Conservation (phyloP, 768 basidiomycete genomes). For the Crepidotus variabilis region DNA sequence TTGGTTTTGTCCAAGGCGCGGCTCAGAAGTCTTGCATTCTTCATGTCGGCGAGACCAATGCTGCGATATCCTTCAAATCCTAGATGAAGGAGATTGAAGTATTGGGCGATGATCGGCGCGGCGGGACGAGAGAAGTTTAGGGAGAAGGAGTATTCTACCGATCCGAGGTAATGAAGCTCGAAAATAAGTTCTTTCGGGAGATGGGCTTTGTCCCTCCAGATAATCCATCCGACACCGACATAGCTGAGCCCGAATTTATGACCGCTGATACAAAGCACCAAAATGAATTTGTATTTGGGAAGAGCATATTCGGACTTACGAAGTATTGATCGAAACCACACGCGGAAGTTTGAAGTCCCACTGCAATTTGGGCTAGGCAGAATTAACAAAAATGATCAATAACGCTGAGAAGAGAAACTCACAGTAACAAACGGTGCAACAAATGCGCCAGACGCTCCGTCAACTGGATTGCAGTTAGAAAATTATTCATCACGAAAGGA, state of each 20-base stretch:
- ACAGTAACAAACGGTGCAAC: slow-evolving; percentile 58
- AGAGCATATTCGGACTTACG: slow-evolving; percentile 25
- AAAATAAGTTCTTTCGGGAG: slow-evolving; percentile 73
- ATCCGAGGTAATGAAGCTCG: slow-evolving; percentile 56
- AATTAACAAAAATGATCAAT: slow-evolving; percentile 19
- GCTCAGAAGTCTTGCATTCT: slow-evolving; percentile 61
- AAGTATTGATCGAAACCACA: slow-evolving; percentile 59
- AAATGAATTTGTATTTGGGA: slow-evolving; percentile 33
- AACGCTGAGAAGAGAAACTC: slow-evolving; percentile 3
- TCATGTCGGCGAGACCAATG: slow-evolving; percentile 45
- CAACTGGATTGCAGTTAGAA: slow-evolving; percentile 30
- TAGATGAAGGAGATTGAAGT: slow-evolving; percentile 61
- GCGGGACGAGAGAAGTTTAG: slow-evolving; percentile 62
- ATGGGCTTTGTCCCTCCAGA: slow-evolving; percentile 61
- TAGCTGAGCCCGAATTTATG: slow-evolving; percentile 62
- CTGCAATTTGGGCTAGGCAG: slow-evolving; percentile 42
- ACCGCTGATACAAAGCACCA: slow-evolving; percentile 42
- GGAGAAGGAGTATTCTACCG: slow-evolving; percentile 73
- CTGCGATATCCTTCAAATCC: slow-evolving; percentile 54
- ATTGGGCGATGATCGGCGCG: slow-evolving; percentile 60
- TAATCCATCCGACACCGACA: slow-evolving; percentile 64
- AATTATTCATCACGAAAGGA: background rate
- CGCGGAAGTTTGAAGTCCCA: slow-evolving; percentile 67
- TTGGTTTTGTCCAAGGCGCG: slow-evolving; percentile 56
- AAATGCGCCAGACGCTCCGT: slow-evolving; percentile 66